phyloP scores from a whole-genome alignment of 768 basidiomycete genomes.

The Amanita jacksonii region DNA sequence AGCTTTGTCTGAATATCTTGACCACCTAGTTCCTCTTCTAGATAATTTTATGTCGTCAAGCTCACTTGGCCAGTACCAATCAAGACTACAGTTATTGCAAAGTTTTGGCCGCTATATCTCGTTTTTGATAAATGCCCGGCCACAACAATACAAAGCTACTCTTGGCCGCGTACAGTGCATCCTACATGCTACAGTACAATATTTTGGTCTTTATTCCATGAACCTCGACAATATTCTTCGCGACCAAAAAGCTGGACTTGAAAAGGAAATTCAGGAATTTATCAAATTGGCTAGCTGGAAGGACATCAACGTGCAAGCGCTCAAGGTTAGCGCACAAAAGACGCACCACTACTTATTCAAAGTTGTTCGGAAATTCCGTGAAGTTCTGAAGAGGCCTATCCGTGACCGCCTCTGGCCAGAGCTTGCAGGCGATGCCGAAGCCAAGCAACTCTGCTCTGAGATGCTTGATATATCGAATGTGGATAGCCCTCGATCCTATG shows the following conservation, averaged over 20 bases:
- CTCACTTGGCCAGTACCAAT: constrained; percentile 76
- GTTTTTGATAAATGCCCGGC: constrained; percentile 24
- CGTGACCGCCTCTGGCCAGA: constrained; percentile 27
- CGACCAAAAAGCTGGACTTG: constrained; percentile 49
- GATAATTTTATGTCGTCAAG: constrained; percentile 68
- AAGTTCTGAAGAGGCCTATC: constrained; percentile 70
- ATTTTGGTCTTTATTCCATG: constrained; percentile 53
- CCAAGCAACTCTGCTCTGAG: constrained; percentile 11
- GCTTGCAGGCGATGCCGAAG: constrained; percentile 28
- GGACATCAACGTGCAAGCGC: constrained; percentile 89
- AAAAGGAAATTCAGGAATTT: constrained; percentile 74
- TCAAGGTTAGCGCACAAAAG: constrained; percentile 82
- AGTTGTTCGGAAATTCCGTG: constrained; percentile 85
- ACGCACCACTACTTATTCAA: constrained; percentile 91
- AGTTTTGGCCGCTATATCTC: constrained; percentile 53
- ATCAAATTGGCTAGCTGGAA: constrained; percentile 98
- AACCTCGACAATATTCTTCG: constrained; percentile 38
- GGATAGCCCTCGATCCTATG: constrained; percentile 11
- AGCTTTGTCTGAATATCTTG: constrained; percentile 42
- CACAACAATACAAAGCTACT: constrained; percentile 18
- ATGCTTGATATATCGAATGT: not conserved
- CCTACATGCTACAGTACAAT: constrained; percentile 48
- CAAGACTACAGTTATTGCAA: constrained; percentile 55
- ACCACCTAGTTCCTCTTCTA: constrained; percentile 63
- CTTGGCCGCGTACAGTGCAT: constrained; percentile 47